Base-by-base conservation (phyloP, 768 basidiomycete genomes). In the Russula emetica region DNA sequence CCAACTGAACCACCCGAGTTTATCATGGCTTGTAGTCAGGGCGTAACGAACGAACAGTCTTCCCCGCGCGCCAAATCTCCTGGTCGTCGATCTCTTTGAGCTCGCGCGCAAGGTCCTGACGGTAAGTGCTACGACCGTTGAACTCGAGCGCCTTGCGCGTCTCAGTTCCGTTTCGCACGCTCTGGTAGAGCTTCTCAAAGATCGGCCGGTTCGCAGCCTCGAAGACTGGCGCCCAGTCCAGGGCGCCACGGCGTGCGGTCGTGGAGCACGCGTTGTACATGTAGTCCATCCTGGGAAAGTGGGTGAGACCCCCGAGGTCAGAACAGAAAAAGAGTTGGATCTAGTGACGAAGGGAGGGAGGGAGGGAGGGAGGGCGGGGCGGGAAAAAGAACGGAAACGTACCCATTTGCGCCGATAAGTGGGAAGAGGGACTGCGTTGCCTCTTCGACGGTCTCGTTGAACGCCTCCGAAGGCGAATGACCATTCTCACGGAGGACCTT, bases 371-470 rank as follows among this genome's bases (percentile, higher is more conserved):
- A n/a, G n/a, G n/a, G n/a, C n/a, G n/a, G n/a, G n/a, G n/a, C n/a
- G n/a, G n/a, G n/a, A n/a, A 22, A 34, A 26, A n/a, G 13, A 44
- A 7, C 7, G 59, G 8, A 30, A 30, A 73, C 85, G 60, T 75
- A 91, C 88, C 94, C 94, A 75, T 97, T 90, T 72, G 88, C 83
- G 69, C 96, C 97, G 72, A 99, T 94, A 76, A 99, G 77, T 64
- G 97, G 97, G 82, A 92, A 98, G 67, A 99, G 86, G 44, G 94
- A 96, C 74, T 99, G 95, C 49, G 96, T 98, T n/a, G 97, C 97
- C 80, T 98, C 97, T 78, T 98, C 97, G 66, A 98, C 97, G 64
- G 97, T 98, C 82, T 99, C 97, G 78, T 99, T 98, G 86, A 99
- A 98, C 55, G 95, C 95, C 76, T 99, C 97, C 49, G 96, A 98